phyloP scores from a whole-genome alignment of 345 rosid species.

The Pseudoturritis turrita region DNA sequence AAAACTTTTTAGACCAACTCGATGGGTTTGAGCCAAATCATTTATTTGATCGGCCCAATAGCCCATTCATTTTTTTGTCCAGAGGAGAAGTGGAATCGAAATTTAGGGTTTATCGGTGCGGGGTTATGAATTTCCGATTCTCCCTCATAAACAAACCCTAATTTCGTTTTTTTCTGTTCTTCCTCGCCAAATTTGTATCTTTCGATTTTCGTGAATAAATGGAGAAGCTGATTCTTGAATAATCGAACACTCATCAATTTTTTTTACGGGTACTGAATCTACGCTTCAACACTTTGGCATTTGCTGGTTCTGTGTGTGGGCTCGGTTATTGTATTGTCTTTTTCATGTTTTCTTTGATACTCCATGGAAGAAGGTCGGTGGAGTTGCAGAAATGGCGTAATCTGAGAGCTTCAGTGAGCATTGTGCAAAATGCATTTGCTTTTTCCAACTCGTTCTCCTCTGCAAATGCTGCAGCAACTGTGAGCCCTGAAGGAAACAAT shows the following conservation, averaged over 20 bases:
- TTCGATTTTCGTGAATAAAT: too few species aligned
- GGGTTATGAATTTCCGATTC: background rate
- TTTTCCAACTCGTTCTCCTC: background rate
- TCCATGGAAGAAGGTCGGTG: constrained; percentile 10
- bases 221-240: too few species aligned
- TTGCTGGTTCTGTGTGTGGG: too few species aligned
- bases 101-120: background rate
- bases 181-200: too few species aligned
- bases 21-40: background rate
- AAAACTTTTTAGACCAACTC: background rate
- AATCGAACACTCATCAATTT: too few species aligned
- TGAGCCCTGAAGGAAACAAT: background rate
- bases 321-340: background rate
- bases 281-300: too few species aligned
- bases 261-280: too few species aligned
- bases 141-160: constrained; percentile 1
- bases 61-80: background rate
- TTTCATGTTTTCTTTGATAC: background rate
- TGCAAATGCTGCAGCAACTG: background rate
- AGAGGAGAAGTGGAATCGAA: too few species aligned
- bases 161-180: too few species aligned
- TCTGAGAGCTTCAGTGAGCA: background rate
- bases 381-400: constrained; percentile 22
- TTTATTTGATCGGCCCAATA: background rate
- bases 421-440: background rate